A percentile compares a stretch with the other conserved stretches of the same genome.
These are phyloP conservation scores for Phytopythium sindhum DNA, from an alignment of 352 stramenopile genomes.

Conservation along the genomic window DNA sequence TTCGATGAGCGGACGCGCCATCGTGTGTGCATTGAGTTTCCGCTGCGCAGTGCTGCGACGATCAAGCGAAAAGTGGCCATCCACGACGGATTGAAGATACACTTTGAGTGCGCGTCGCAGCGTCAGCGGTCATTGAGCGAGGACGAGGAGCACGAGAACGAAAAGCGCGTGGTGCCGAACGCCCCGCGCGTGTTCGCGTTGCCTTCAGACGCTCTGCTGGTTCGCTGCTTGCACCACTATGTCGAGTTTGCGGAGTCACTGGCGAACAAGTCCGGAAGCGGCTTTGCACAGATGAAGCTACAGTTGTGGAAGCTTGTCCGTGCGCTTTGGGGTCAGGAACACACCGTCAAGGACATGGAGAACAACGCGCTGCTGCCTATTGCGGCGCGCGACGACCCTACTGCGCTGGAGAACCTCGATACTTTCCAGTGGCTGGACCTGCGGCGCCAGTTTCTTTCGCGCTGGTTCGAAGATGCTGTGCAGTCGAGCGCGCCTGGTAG, in stretches of 20 bases:
- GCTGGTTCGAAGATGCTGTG: constrained; percentile 68
- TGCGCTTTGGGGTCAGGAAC: constrained; percentile 76
- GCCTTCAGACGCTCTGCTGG: constrained; percentile 41
- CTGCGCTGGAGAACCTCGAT: constrained; percentile 59
- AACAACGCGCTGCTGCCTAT: constrained; percentile 36
- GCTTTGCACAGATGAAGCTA: constrained; percentile 17
- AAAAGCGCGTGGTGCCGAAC: constrained; percentile 15
- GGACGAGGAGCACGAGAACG: constrained; percentile 21
- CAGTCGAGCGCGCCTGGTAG: constrained; percentile 3
- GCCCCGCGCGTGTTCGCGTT: constrained; percentile 39
- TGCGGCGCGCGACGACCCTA: constrained; percentile 54
- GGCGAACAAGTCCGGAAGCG: constrained; percentile 10
- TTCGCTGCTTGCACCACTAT: constrained; percentile 63
- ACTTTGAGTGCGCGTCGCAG: constrained; percentile 47
- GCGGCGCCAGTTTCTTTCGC: constrained; percentile 66
- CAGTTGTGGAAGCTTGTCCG: constrained; percentile 73
- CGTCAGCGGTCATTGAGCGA: constrained; percentile 12
- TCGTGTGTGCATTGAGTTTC: constrained; percentile 52
- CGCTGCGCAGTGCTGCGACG: constrained; percentile 29
- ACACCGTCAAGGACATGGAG: constrained; percentile 27
- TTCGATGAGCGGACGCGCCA: constrained; percentile 17
- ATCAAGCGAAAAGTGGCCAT: constrained; percentile 30
- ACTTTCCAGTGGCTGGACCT: constrained; percentile 68
- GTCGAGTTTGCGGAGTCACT: constrained; percentile 39
- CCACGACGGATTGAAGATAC: constrained; percentile 52